A percentile compares a stretch with the other conserved stretches of the same genome.
These are phyloP conservation scores for Alternaria atra DNA, from an alignment of 2,329 filamentous ascomycete genomes.

Conservation along the genomic window DNA sequence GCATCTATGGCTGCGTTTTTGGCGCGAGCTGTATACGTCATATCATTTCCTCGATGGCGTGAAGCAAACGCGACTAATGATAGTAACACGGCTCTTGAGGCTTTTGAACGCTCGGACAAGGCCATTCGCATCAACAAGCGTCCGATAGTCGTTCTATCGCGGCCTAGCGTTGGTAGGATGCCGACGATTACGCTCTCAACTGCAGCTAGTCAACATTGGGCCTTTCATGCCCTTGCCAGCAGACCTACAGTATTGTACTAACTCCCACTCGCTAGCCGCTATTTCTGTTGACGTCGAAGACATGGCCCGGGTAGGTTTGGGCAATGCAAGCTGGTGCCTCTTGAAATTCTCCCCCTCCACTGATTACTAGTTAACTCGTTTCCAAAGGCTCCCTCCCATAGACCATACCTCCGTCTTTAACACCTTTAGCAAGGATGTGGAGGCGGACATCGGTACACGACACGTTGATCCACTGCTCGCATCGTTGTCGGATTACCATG, in stretches of 20 bases:
- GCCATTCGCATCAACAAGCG: background rate
- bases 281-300: background rate
- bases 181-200: background rate
- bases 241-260: background rate
- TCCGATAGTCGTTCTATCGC: background rate
- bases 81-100: background rate
- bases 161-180: background rate
- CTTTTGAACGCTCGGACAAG: background rate
- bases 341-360: background rate
- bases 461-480: conserved; percentile 13
- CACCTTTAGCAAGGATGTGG: conserved; percentile 10
- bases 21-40: background rate
- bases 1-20: background rate
- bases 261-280: background rate
- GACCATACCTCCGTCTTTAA: conserved; percentile 3
- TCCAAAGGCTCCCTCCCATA: background rate
- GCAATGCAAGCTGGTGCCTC: background rate
- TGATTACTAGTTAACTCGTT: background rate
- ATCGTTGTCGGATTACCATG: background rate
- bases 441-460: conserved; percentile 13
- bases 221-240: background rate
- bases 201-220: background rate
- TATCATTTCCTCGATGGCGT: background rate
- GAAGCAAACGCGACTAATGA: background rate
- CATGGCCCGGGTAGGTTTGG: background rate